phyloP scores from a whole-genome alignment of 257 asterid species.

The Nicotiana tomentosiformis region DNA sequence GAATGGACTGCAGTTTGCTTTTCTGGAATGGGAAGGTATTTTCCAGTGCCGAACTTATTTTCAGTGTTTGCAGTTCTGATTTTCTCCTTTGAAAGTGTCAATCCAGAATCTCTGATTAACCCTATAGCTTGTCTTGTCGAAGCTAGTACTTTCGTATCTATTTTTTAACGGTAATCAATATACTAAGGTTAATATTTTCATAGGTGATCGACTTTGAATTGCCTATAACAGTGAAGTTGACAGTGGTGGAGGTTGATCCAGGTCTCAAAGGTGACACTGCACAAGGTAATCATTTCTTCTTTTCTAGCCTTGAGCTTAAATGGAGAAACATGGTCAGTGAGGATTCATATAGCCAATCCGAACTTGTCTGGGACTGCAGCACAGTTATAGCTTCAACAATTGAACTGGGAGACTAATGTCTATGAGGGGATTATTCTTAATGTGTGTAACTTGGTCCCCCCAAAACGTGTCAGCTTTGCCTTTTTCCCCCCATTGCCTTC shows the following conservation, averaged over 20 bases:
- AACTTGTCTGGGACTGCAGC: too few species aligned
- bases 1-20: conserved; percentile 95
- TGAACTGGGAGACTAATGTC: not conserved
- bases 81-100: not conserved
- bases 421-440: not conserved
- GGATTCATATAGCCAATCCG: too few species aligned
- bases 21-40: conserved; percentile 87
- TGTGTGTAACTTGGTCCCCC: not conserved
- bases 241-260: conserved; percentile 83
- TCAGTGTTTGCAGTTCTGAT: not conserved
- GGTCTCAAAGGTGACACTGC: conserved; percentile 98
- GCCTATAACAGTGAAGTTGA: conserved; percentile 84
- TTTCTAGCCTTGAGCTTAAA: not conserved
- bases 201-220: conserved; percentile 96
- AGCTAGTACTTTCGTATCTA: not conserved
- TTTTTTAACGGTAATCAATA: not conserved
- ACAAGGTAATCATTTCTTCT: conserved; percentile 55
- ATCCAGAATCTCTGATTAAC: not conserved
- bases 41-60: conserved; percentile 11
- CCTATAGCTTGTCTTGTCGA: not conserved
- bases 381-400: not conserved
- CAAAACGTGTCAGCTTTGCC: not conserved
- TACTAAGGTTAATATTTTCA: conserved; percentile 17
- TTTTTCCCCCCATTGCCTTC: not conserved
- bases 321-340: too few species aligned